Base-by-base conservation (phyloP, 495 filamentous ascomycete genomes). In the Penicillium samsonianum region DNA sequence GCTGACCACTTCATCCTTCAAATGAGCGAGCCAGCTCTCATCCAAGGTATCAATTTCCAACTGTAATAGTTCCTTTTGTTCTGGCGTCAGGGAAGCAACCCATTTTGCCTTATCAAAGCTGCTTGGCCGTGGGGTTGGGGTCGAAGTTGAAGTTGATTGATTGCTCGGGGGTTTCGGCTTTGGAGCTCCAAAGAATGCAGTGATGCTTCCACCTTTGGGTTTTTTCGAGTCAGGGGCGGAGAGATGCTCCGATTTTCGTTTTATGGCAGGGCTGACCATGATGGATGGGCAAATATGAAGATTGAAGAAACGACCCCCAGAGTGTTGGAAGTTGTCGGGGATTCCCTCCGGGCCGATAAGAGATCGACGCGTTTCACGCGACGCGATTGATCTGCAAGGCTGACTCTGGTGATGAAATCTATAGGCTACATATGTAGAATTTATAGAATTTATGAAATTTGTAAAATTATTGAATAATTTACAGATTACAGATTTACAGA, bases 11-110 rank as follows among this genome's bases (percentile, higher is more conserved):
- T 96, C 91, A 51, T 94, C 90, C 67, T 91, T 92, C 43, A 98
- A 80, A 51, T 88, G 86, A 31, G 84, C 84, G 46, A 98, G 78
- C 94, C 94, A 98, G 73, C 85, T 92, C 40, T 91, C 90, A 65
- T 98, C 80, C 62, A 98, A 76, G 0, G 91, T 96, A 38, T 93
- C 83, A 65, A 98, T 96, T 72, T 98, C 94, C 28, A 98, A 80
- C 57, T 88, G 76, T 37, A 98, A 79, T 25, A 98, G 76, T 17
- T 86, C 80, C 65, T 85, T 89, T 70, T 96, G 90, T 76, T 98
- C 95, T 5, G 80, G 62, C 0, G 84, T 92, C 55, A 98, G 79
- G 40, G 82, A 84, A 12, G 83, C 81, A 1, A 91, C 79, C 94
- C 94, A 98, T 76, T 86, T 89, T 6, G 79, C 82, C 74, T 96